These are phyloP conservation scores for Trebouxia sp. DNA, from an alignment of 139 green algal genomes.

Conservation along the genomic window DNA sequence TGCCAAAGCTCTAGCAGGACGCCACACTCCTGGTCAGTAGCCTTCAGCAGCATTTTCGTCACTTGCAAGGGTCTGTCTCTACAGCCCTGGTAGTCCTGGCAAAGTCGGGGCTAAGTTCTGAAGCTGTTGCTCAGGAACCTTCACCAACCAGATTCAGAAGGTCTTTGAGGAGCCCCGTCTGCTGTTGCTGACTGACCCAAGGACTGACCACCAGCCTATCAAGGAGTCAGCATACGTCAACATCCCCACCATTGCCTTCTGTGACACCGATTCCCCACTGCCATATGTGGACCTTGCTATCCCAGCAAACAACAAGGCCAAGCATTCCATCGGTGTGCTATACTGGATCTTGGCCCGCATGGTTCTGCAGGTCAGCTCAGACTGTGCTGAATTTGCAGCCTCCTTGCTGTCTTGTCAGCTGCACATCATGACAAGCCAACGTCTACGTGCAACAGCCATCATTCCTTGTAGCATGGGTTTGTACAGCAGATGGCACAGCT, in stretches of 20 bases:
- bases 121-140: constrained; percentile 69
- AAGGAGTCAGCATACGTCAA: constrained; percentile 98
- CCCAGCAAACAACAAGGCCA: constrained; percentile 99
- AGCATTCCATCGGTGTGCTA: constrained; percentile 94
- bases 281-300: constrained; percentile 97
- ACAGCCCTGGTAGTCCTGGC: too few species aligned
- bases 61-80: too few species aligned
- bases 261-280: constrained; percentile 97
- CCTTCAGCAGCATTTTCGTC: too few species aligned
- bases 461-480: too few species aligned
- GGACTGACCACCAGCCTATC: constrained; percentile 95
- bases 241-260: constrained; percentile 99
- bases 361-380: constrained; percentile 90
- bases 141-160: constrained; percentile 99
- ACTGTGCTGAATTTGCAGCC: background rate
- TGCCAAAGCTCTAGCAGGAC: constrained; percentile 89
- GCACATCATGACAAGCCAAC: background rate
- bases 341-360: constrained; percentile 98
- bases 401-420: background rate
- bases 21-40: constrained; percentile 98
- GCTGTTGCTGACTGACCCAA: constrained; percentile 94
- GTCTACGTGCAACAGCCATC: too few species aligned
- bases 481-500: too few species aligned
- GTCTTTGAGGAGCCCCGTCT: constrained; percentile 96
- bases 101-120: background rate